phyloP scores from a whole-genome alignment of 495 filamentous ascomycete genomes.

The Umbilicaria muhlenbergii region DNA sequence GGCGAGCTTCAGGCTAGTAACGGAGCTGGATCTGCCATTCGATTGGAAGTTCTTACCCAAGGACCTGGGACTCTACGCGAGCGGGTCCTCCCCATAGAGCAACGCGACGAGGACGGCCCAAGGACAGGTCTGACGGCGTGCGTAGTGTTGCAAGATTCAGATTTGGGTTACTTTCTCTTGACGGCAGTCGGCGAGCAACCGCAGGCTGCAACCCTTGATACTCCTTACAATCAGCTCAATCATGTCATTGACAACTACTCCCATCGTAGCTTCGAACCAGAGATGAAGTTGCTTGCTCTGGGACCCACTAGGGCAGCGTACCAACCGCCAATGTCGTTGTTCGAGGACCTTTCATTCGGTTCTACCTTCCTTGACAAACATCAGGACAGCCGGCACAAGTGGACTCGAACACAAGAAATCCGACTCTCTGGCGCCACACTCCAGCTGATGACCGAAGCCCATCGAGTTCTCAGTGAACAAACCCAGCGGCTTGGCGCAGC shows the following conservation, averaged over 20 bases:
- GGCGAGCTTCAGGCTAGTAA: slow-evolving; percentile 53
- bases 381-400: slow-evolving; percentile 42
- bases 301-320: slow-evolving; percentile 46
- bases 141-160: slow-evolving; percentile 52
- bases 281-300: slow-evolving; percentile 12
- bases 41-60: slow-evolving; percentile 53
- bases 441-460: slow-evolving; percentile 58
- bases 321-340: slow-evolving; percentile 51
- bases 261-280: slow-evolving; percentile 12
- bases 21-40: slow-evolving; percentile 52
- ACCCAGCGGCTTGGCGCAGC: slow-evolving; percentile 56
- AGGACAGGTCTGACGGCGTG: slow-evolving; percentile 36
- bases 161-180: slow-evolving; percentile 66
- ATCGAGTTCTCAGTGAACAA: slow-evolving; percentile 57
- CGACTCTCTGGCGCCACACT: slow-evolving; percentile 61
- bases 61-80: slow-evolving; percentile 45
- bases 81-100: slow-evolving; percentile 37
- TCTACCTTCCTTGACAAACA: slow-evolving; percentile 43
- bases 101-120: slow-evolving; percentile 20
- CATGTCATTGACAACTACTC: slow-evolving; percentile 3
- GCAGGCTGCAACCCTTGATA: slow-evolving; percentile 49
- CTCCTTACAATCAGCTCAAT: slow-evolving; percentile 27
- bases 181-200: slow-evolving; percentile 49
- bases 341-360: slow-evolving; percentile 34
- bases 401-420: slow-evolving; percentile 51